Conservation (phyloP, 2,329 filamentous ascomycete species). For the Didymella exigua region DNA sequence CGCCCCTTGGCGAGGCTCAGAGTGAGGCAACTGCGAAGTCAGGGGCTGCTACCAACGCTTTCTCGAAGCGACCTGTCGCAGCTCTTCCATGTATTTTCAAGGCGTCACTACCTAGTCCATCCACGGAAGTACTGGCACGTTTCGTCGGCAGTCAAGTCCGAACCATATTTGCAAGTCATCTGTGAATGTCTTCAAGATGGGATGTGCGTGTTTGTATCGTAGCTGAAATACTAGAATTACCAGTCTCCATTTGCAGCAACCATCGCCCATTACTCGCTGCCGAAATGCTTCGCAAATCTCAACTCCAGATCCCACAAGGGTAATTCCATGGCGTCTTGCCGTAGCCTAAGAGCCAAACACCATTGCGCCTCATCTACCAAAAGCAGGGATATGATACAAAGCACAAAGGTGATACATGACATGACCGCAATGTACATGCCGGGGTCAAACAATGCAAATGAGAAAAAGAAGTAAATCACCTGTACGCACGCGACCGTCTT, state of each 20-base stretch:
- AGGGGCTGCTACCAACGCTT: conserved; percentile 5
- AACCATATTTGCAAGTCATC: background rate
- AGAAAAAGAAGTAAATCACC: conserved; percentile 19
- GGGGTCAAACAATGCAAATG: conserved; percentile 15
- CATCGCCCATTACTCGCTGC: conserved; percentile 24
- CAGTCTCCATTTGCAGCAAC: background rate
- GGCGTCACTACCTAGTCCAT: background rate
- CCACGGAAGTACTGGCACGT: background rate
- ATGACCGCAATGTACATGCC: conserved; percentile 14
- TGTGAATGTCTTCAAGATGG: background rate
- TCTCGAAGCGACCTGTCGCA: conserved; percentile 4
- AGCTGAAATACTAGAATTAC: conserved; percentile 15
- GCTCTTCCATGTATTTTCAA: conserved; percentile 3
- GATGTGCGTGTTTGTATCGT: background rate
- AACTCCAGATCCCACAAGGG: conserved; percentile 12
- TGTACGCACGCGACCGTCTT: conserved; percentile 34
- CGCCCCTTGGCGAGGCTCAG: conserved; percentile 6
- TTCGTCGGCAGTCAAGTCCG: background rate
- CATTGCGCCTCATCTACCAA: conserved; percentile 19
- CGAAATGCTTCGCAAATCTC: conserved; percentile 24
- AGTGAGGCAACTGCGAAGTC: conserved; percentile 16
- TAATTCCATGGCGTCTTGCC: conserved; percentile 8
- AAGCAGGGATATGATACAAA: conserved; percentile 27
- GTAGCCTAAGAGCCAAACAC: conserved; percentile 20
- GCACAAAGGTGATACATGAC: conserved; percentile 26